Evolutionary conservation across 106 monocot genomes (phyloP).

Genomic region (Triglochin maritima): DNA sequence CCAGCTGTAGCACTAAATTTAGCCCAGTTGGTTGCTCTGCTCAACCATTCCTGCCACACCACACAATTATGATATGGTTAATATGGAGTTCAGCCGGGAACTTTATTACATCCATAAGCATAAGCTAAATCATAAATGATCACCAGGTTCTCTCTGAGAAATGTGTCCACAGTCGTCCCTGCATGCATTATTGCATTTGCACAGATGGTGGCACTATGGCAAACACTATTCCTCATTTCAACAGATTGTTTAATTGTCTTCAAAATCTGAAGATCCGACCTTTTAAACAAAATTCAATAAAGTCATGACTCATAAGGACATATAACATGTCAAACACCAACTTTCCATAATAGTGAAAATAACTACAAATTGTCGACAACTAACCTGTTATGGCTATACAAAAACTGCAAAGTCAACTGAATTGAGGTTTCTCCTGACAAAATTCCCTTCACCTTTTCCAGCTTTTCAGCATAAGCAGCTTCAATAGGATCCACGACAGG

Average conservation of each 20-base stretch:
- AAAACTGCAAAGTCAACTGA: constrained; percentile 82
- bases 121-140: neutral
- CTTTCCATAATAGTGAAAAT: neutral
- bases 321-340: neutral
- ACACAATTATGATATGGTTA: neutral
- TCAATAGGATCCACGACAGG: constrained; percentile 38
- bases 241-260: constrained; percentile 98
- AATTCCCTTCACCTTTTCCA: constrained; percentile 74
- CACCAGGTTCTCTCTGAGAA: constrained; percentile 98
- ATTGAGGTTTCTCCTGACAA: constrained; percentile 89
- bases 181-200: constrained; percentile 99
- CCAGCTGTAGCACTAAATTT: constrained; percentile 99
- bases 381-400: constrained; percentile 94
- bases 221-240: constrained; percentile 99
- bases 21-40: constrained; percentile 98
- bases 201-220: constrained; percentile 98
- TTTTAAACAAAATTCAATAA: constrained; percentile 8
- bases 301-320: neutral
- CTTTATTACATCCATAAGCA: neutral
- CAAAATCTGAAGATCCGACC: constrained; percentile 92
- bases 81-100: neutral
- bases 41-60: constrained; percentile 72
- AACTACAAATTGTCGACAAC: neutral
- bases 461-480: constrained; percentile 40
- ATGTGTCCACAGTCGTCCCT: constrained; percentile 97